Evolutionary conservation across 768 basidiomycete genomes (phyloP).

Genomic region (Pisolithus marmoratus): DNA sequence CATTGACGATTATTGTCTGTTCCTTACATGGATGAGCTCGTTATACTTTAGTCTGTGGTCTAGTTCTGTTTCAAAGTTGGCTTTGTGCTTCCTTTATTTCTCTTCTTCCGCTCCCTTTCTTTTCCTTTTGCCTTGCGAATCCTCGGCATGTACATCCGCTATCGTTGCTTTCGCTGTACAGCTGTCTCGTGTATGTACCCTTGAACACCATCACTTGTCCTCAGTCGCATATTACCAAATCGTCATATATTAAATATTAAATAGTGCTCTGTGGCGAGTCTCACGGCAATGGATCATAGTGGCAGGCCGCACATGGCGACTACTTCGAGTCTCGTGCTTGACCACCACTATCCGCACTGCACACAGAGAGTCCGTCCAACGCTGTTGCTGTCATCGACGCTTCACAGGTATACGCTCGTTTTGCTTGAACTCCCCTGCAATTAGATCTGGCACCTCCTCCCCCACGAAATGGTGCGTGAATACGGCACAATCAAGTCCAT

Average conservation of each 20-base stretch:
- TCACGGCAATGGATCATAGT: too few species aligned
- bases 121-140: slow-evolving; percentile 1
- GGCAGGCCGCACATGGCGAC: too few species aligned
- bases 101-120: background rate
- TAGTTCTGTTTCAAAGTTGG: slow-evolving; percentile 2
- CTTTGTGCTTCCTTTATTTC: background rate
- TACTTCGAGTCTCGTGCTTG: too few species aligned
- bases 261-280: background rate
- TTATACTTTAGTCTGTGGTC: slow-evolving; percentile 8
- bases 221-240: too few species aligned
- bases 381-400: too few species aligned
- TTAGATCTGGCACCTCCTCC: too few species aligned
- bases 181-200: background rate
- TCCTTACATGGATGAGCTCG: slow-evolving; percentile 7
- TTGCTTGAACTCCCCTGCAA: background rate
- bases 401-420: background rate
- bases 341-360: too few species aligned
- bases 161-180: background rate
- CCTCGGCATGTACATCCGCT: background rate
- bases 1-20: background rate
- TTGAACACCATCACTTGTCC: background rate
- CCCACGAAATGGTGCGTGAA: slow-evolving; percentile 63
- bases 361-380: too few species aligned
- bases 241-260: background rate
- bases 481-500: slow-evolving; percentile 53